Conservation (phyloP, 2,329 filamentous ascomycete species). For the Ascochyta koolunga region DNA sequence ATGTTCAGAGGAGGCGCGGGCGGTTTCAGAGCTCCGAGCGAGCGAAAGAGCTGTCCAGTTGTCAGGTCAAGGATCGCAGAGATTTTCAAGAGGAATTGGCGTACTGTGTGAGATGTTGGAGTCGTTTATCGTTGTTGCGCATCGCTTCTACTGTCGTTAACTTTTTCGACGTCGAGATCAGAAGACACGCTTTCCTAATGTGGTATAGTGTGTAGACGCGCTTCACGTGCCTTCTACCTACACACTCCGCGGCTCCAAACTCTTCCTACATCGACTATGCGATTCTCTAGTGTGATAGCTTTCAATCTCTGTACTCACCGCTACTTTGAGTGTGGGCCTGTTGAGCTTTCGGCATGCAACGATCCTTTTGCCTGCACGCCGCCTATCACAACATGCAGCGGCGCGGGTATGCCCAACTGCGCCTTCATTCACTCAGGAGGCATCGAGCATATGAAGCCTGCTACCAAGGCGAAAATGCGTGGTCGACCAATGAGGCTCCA, state of each 20-base stretch:
- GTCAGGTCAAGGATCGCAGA: conserved; percentile 5
- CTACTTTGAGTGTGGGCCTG: neutral
- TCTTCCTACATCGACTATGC: neutral
- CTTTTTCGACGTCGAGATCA: conserved; percentile 28
- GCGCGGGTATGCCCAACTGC: neutral
- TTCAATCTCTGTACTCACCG: neutral
- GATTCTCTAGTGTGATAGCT: neutral
- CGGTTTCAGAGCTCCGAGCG: neutral
- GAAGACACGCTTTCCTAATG: conserved; percentile 18
- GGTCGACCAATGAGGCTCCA: neutral
- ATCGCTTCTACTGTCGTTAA: conserved; percentile 17
- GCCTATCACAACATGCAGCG: neutral
- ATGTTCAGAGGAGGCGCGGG: neutral
- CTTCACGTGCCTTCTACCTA: conserved; percentile 19
- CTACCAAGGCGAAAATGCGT: neutral
- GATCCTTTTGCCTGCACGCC: conserved; percentile 1
- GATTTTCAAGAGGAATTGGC: neutral
- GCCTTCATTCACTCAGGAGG: conserved; percentile 1
- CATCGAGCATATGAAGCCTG: neutral
- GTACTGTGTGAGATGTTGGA: conserved; percentile 10
- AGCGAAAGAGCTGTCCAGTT: neutral
- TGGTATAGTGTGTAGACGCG: conserved; percentile 13
- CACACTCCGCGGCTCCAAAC: neutral
- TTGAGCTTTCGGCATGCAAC: neutral
- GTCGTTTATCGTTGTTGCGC: conserved; percentile 20